Evolutionary conservation across 345 rosid species (phyloP).

Genomic region (Cardamine occulta): DNA sequence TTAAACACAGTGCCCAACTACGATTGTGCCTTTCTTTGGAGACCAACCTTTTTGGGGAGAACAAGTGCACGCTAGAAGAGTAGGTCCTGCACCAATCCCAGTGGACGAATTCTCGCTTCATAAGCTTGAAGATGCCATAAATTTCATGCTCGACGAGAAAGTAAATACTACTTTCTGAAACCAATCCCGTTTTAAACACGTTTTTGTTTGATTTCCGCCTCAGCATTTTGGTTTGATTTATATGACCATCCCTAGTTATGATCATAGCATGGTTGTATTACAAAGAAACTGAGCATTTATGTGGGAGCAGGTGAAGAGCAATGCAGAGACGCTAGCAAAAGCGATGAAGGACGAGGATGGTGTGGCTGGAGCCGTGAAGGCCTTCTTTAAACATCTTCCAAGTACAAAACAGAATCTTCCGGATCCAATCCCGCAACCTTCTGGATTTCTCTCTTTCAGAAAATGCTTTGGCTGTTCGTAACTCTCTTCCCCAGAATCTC

Average conservation of each 20-base stretch:
- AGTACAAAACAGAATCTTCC: constrained; percentile 36
- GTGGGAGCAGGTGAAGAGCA: constrained; percentile 72
- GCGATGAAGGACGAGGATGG: constrained; percentile 97
- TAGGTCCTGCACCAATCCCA: constrained; percentile 92
- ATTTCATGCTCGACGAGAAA: constrained; percentile 66
- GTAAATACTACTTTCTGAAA: constrained; percentile 41
- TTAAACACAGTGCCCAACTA: constrained; percentile 82
- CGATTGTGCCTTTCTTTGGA: constrained; percentile 94
- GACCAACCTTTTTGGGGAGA: constrained; percentile 99
- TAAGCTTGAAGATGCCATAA: constrained; percentile 78
- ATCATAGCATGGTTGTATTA: background rate
- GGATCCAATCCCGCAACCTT: constrained; percentile 44
- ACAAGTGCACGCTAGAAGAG: constrained; percentile 81
- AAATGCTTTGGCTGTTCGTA: constrained; percentile 88
- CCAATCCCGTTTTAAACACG: background rate
- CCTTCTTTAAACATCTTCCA: constrained; percentile 89
- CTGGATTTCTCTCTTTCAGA: constrained; percentile 54
- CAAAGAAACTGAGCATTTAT: constrained; percentile 30
- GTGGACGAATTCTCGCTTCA: constrained; percentile 84
- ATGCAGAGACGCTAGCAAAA: constrained; percentile 80
- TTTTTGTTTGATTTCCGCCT: background rate
- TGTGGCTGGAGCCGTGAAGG: constrained; percentile 90
- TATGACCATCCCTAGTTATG: background rate
- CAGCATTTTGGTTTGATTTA: background rate
- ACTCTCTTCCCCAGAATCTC: constrained; percentile 20